phyloP scores from a whole-genome alignment of 2,329 filamentous ascomycete species.

The Boeremia lycopersici region DNA sequence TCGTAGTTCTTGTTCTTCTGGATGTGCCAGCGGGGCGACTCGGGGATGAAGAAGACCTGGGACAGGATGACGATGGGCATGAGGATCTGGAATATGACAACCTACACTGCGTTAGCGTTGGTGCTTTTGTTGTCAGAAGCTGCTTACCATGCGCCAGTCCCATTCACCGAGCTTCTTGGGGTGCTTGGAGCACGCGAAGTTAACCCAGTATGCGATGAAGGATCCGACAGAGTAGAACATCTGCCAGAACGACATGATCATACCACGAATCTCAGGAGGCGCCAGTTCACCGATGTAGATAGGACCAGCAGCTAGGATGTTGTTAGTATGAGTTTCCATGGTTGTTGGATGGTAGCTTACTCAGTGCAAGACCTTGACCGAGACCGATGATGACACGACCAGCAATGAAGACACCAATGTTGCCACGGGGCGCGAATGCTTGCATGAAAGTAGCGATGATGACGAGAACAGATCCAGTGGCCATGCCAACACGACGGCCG shows the following conservation, averaged over 20 bases:
- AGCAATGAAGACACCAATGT: slow-evolving; percentile 70
- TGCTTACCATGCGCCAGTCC: slow-evolving; percentile 69
- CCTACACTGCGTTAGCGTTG: neutral
- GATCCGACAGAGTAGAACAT: slow-evolving; percentile 69
- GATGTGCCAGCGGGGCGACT: slow-evolving; percentile 72
- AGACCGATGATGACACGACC: slow-evolving; percentile 73
- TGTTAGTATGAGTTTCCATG: slow-evolving; percentile 3
- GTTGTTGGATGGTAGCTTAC: slow-evolving; percentile 40
- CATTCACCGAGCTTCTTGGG: slow-evolving; percentile 65
- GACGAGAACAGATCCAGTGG: slow-evolving; percentile 66
- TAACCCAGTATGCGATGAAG: slow-evolving; percentile 69
- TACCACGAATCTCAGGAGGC: slow-evolving; percentile 67
- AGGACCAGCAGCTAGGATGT: slow-evolving; percentile 62
- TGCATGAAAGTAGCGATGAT: slow-evolving; percentile 73
- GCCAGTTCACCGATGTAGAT: slow-evolving; percentile 75
- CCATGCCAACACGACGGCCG: slow-evolving; percentile 70
- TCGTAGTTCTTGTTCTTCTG: slow-evolving; percentile 66
- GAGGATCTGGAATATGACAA: slow-evolving; percentile 75
- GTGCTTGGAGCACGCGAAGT: slow-evolving; percentile 66
- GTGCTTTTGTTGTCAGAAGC: neutral
- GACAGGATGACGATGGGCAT: slow-evolving; percentile 66
- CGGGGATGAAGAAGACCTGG: slow-evolving; percentile 67
- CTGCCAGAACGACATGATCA: slow-evolving; percentile 74
- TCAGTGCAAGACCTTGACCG: slow-evolving; percentile 71
- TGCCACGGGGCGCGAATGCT: slow-evolving; percentile 63